Percentiles rank a stretch among this genome's conserved stretches.
These are phyloP conservation scores for Whalleya microplaca DNA, from an alignment of 2,329 filamentous ascomycete species.

Conservation along the genomic window DNA sequence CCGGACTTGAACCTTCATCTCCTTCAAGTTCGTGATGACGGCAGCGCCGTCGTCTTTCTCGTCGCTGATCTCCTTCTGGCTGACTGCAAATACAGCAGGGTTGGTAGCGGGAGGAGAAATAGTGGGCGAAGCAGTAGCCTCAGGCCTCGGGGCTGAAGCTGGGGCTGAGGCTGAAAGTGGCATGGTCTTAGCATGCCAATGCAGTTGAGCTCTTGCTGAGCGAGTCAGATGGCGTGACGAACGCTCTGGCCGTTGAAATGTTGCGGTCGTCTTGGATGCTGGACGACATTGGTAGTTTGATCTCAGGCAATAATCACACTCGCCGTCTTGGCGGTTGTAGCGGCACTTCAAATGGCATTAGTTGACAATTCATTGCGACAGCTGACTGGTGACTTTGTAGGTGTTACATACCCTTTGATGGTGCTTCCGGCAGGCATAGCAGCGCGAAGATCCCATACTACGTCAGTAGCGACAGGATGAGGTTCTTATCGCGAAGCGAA, in stretches of 20 bases:
- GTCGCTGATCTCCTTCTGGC: not conserved
- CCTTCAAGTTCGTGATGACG: too few relatives aligned
- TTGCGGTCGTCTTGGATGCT: not conserved
- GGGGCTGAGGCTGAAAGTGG: not conserved
- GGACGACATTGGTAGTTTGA: slow-evolving; percentile 5
- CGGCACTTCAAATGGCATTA: slow-evolving; percentile 3
- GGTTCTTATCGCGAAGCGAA: not conserved
- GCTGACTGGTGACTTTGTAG: too few relatives aligned
- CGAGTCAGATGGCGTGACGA: not conserved
- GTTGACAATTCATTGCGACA: too few relatives aligned
- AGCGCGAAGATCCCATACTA: not conserved
- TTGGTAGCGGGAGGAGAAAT: not conserved
- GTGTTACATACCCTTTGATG: too few relatives aligned
- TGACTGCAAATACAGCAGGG: not conserved
- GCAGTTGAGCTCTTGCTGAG: too few relatives aligned
- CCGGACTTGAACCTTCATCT: not conserved
- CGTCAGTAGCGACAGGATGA: not conserved
- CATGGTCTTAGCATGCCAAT: too few relatives aligned
- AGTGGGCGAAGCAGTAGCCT: not conserved
- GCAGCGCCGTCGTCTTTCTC: not conserved
- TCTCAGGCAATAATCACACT: slow-evolving; percentile 12
- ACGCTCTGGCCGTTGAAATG: not conserved
- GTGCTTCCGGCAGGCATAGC: not conserved
- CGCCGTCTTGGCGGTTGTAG: slow-evolving; percentile 1
- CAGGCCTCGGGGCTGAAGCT: not conserved